Percentiles rank a stretch among this genome's conserved stretches.
phyloP scores from a whole-genome alignment of 1,284 basidiomycete genomes.

The Dichomitus squalens region DNA sequence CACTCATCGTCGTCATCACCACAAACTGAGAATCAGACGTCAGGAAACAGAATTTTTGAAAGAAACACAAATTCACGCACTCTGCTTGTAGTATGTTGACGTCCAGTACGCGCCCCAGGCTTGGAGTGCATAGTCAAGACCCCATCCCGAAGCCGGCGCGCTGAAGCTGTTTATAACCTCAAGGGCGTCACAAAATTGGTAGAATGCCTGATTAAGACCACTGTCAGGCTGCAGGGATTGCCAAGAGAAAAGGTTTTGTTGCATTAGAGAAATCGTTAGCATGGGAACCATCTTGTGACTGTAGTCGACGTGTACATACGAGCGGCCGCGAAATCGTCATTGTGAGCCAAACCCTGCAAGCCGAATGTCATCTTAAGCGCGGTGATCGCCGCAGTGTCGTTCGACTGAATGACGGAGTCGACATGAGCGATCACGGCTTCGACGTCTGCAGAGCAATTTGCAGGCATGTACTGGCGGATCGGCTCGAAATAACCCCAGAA shows the following conservation, averaged over 20 bases:
- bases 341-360: conserved; percentile 55
- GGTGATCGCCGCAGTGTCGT: conserved; percentile 46
- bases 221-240: conserved; percentile 53
- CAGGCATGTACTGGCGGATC: conserved; percentile 64
- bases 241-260: conserved; percentile 55
- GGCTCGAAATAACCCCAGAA: conserved; percentile 75
- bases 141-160: conserved; percentile 60
- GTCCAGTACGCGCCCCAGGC: conserved; percentile 64
- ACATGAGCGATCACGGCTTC: conserved; percentile 61
- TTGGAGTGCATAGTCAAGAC: conserved; percentile 57
- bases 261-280: conserved; percentile 36
- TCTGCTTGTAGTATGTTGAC: conserved; percentile 39
- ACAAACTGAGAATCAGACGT: conserved; percentile 39
- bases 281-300: background rate
- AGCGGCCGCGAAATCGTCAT: conserved; percentile 66
- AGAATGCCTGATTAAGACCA: conserved; percentile 47
- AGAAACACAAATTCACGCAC: conserved; percentile 34
- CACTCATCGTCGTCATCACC: conserved; percentile 41
- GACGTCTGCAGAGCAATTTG: conserved; percentile 72
- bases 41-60: background rate
- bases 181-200: conserved; percentile 68
- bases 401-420: conserved; percentile 53
- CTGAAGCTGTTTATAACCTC: conserved; percentile 65
- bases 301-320: conserved; percentile 32
- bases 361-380: conserved; percentile 59